These are phyloP conservation scores for Monosporascus sp. DNA, from an alignment of 2,329 filamentous ascomycete species.

Conservation along the genomic window DNA sequence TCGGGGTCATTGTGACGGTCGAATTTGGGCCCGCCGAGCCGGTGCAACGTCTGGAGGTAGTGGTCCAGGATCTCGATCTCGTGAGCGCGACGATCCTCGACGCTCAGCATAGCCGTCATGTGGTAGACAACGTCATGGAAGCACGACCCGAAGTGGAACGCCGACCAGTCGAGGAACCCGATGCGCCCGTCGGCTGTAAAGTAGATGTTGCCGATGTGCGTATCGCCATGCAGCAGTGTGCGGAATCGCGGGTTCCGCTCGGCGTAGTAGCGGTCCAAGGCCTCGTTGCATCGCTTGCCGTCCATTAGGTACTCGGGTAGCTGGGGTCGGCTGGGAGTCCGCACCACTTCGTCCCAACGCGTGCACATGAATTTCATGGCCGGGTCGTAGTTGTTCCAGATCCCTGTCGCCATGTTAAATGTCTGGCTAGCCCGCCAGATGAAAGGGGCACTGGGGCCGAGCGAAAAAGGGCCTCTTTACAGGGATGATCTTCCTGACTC, in stretches of 20 bases:
- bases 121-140: slow-evolving; percentile 40
- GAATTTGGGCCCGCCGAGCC: slow-evolving; percentile 28
- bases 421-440: no score
- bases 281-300: slow-evolving; percentile 28
- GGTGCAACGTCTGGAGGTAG: slow-evolving; percentile 29
- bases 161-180: slow-evolving; percentile 38
- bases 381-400: slow-evolving; percentile 33
- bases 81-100: slow-evolving; percentile 34
- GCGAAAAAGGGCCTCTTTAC: neutral
- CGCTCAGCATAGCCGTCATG: slow-evolving; percentile 31
- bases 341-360: slow-evolving; percentile 26
- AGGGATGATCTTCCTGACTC: slow-evolving; percentile 17
- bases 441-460: no score
- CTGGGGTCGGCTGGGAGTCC: slow-evolving; percentile 22
- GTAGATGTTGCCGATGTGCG: slow-evolving; percentile 40
- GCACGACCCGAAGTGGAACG: slow-evolving; percentile 34
- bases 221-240: slow-evolving; percentile 37
- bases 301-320: slow-evolving; percentile 34
- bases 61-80: slow-evolving; percentile 33
- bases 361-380: slow-evolving; percentile 29
- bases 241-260: slow-evolving; percentile 33
- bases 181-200: slow-evolving; percentile 29
- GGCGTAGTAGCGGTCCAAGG: slow-evolving; percentile 31
- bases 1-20: slow-evolving; percentile 23
- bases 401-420: slow-evolving; percentile 12